A percentile compares a stretch with the other conserved stretches of the same genome.
Conservation (phyloP, 1,139 yeast genomes). For the Lodderomyces margitis region DNA sequence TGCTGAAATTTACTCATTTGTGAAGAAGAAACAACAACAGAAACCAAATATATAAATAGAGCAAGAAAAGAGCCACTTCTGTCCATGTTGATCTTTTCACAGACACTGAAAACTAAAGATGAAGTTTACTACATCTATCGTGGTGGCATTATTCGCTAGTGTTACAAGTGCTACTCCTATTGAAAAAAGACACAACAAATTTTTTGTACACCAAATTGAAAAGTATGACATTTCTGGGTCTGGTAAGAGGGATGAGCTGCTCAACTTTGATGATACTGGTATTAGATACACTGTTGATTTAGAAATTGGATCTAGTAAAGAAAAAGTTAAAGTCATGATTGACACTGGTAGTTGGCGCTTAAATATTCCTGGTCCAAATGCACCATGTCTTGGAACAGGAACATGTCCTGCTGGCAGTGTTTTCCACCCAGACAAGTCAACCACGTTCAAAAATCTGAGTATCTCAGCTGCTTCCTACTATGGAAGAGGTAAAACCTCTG, state of each 20-base stretch:
- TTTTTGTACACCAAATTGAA: neutral
- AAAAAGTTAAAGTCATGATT: constrained; percentile 19
- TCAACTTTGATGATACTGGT: neutral
- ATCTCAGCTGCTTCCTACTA: neutral
- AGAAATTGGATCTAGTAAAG: constrained; percentile 22
- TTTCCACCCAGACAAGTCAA: constrained; percentile 11
- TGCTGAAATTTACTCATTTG: too few species aligned
- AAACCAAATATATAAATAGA: too few species aligned
- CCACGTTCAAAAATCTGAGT: constrained; percentile 11
- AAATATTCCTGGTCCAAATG: constrained; percentile 18
- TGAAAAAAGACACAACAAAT: neutral
- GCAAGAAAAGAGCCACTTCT: too few species aligned
- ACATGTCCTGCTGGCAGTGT: constrained; percentile 5
- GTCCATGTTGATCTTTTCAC: too few species aligned
- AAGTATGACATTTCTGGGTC: neutral
- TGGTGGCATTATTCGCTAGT: neutral
- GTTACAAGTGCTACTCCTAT: neutral
- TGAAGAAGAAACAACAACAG: too few species aligned
- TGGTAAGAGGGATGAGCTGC: constrained; percentile 10
- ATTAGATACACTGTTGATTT: constrained; percentile 7
- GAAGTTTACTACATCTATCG: neutral
- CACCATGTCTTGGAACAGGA: constrained; percentile 6
- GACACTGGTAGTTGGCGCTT: constrained; percentile 31
- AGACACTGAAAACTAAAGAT: too few species aligned
- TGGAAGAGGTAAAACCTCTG: neutral